Base-by-base conservation (phyloP, 768 basidiomycete genomes). In the Boletus eberwhitei region DNA sequence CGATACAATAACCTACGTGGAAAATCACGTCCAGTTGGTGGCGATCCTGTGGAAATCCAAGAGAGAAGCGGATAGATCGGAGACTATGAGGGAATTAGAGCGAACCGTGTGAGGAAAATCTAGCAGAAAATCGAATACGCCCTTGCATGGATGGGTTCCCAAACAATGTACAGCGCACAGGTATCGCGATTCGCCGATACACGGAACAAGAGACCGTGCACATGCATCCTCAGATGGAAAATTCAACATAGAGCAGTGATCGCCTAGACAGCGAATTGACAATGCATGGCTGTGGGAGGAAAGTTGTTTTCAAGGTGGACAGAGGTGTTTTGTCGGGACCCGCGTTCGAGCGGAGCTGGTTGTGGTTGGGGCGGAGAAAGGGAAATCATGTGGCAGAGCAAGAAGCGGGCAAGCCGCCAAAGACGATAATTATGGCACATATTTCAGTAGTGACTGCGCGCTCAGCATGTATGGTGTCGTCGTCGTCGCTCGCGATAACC, bases 261-360 rank as follows among this genome's bases (percentile, higher is more conserved):
- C 16, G 4, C 9, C 21, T 19, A 17, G 22, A 37, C 14, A 29
- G 36, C 12, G 22, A 22, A 13, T 8, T 17, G n/a, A 22, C 14
- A 16, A 9, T 12, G 11, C 22, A 53, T 24, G 37, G 37, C 3
- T 11, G 12, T 14, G 22, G 22, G 9, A 17, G 4, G n/a, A n/a
- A n/a, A n/a, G n/a, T n/a, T n/a, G n/a, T n/a, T n/a, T n/a, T n/a
- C n/a, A n/a, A n/a, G 36, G n/a, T 31, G 37, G n/a, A n/a, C 31
- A 42, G 7, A 24, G 37, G 14, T 5, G 34, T 54, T 40, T 21
- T 31, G 8, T 13, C 31, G 26, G 21, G 36, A 38, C n/a, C 17
- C n/a, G 42, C 46, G 68, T 72, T 72, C 52, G 71, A 72, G 69
- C 69, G 69, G 69, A 71, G 69, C 69, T 70, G 57, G 57, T 48